Percentiles rank a stretch among this genome's conserved stretches.
Evolutionary conservation across 768 basidiomycete species (phyloP).

Genomic region (Kwoniella mangroviensis): DNA sequence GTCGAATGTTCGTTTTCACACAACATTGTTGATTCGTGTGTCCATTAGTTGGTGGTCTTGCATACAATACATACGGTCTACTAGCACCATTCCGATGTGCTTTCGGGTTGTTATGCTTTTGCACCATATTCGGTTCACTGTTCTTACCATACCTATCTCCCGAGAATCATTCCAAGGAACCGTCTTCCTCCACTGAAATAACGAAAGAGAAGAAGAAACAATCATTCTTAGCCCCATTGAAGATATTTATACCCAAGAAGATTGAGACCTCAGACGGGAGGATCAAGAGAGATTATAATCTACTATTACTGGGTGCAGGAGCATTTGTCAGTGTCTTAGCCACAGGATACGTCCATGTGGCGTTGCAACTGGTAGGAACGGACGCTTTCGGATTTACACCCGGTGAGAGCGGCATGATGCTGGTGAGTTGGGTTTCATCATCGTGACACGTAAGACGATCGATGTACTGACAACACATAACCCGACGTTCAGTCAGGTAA

Average conservation of each 20-base stretch:
- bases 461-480: background rate
- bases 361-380: slow-evolving; percentile 51
- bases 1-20: background rate
- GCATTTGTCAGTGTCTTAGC: slow-evolving; percentile 52
- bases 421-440: slow-evolving; percentile 26
- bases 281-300: slow-evolving; percentile 33
- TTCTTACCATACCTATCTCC: slow-evolving; percentile 56
- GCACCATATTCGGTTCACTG: slow-evolving; percentile 42
- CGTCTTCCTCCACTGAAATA: background rate
- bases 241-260: slow-evolving; percentile 45
- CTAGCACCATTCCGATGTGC: slow-evolving; percentile 52
- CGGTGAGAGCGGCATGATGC: slow-evolving; percentile 37
- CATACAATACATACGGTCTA: slow-evolving; percentile 29
- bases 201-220: slow-evolving; percentile 21
- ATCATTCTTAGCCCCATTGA: slow-evolving; percentile 45
- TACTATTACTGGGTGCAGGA: slow-evolving; percentile 48
- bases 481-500: slow-evolving; percentile 20
- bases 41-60: slow-evolving; percentile 34
- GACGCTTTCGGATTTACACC: slow-evolving; percentile 53
- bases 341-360: slow-evolving; percentile 49
- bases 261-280: slow-evolving; percentile 19
- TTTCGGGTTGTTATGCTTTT: slow-evolving; percentile 44
- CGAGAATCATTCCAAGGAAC: background rate
- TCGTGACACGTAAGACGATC: background rate
- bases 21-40: background rate